Evolutionary conservation across 2,329 filamentous ascomycete species (phyloP).

Genomic region (Corinectria fuckeliana): DNA sequence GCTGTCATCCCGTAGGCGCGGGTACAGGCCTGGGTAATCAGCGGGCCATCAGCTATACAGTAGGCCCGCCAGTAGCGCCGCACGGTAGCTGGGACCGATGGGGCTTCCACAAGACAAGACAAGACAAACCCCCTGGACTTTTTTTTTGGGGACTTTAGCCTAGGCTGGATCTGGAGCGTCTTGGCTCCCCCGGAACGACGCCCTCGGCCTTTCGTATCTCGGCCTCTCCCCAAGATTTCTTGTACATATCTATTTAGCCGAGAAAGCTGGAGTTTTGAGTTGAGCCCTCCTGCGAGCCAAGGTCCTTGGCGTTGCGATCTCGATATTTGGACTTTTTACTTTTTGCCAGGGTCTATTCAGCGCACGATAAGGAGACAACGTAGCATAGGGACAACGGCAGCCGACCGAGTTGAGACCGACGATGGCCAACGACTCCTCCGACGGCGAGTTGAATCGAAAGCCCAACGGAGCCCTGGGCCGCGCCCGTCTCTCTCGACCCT

Average conservation of each 20-base stretch:
- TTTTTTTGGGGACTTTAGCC: too few relatives aligned
- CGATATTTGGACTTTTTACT: background rate
- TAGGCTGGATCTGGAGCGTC: conserved; percentile 28
- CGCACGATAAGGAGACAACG: background rate
- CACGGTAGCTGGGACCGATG: conserved; percentile 17
- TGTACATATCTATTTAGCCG: conserved; percentile 34
- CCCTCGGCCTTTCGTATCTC: conserved; percentile 37
- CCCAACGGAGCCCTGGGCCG: conserved; percentile 1
- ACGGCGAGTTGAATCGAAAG: conserved; percentile 12
- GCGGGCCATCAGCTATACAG: conserved; percentile 20
- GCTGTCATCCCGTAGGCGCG: background rate
- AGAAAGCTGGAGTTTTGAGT: conserved; percentile 24
- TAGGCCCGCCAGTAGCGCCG: conserved; percentile 17
- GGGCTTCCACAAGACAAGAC: background rate
- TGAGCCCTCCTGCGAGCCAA: conserved; percentile 14
- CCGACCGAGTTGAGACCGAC: conserved; percentile 3
- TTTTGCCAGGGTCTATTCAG: background rate
- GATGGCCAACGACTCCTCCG: background rate
- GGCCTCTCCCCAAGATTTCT: conserved; percentile 28
- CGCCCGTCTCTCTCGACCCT: background rate
- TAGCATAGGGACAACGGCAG: background rate
- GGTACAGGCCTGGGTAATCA: background rate
- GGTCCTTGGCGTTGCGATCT: background rate
- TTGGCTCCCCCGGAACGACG: conserved; percentile 27
- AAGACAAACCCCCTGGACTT: conserved; percentile 19